phyloP scores from a whole-genome alignment of 371 early-diverging fungal species.

The Actinomucor elegans region DNA sequence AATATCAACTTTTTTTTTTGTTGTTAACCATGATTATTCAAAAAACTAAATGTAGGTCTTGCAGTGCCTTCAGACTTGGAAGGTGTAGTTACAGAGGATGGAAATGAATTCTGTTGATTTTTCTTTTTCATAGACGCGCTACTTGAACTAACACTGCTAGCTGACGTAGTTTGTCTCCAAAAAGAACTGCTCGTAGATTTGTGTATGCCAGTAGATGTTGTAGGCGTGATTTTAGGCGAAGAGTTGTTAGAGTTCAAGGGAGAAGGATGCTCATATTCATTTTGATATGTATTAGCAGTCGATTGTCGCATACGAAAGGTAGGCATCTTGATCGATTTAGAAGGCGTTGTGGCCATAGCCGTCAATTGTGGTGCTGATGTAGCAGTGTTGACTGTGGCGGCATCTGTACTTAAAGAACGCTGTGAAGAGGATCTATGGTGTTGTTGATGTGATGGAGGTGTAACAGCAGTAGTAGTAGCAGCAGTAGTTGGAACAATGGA shows the following conservation, averaged over 20 bases:
- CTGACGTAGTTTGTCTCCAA: constrained; percentile 13
- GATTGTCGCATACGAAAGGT: constrained; percentile 16
- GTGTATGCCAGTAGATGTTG: not conserved
- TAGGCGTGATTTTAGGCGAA: constrained; percentile 4
- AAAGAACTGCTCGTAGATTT: constrained; percentile 6
- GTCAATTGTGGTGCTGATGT: not conserved
- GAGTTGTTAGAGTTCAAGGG: not conserved
- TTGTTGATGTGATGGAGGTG: not conserved
- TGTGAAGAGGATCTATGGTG: constrained; percentile 13
- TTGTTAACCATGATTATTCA: constrained; percentile 13
- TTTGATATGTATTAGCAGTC: no score
- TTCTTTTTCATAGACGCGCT: not conserved
- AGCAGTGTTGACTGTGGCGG: not conserved
- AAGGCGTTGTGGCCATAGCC: not conserved
- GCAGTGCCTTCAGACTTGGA: constrained; percentile 11
- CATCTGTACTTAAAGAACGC: constrained; percentile 6
- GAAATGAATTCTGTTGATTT: not conserved
- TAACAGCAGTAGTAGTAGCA: not conserved
- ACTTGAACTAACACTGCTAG: not conserved
- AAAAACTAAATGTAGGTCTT: constrained; percentile 7
- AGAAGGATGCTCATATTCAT: no score
- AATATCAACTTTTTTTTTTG: constrained; percentile 6
- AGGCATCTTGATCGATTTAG: constrained; percentile 14
- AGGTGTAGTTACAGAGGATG: not conserved
- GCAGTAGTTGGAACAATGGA: no score